Evolutionary conservation across 2,329 filamentous ascomycete species (phyloP).

Genomic region (Claviceps sp.): DNA sequence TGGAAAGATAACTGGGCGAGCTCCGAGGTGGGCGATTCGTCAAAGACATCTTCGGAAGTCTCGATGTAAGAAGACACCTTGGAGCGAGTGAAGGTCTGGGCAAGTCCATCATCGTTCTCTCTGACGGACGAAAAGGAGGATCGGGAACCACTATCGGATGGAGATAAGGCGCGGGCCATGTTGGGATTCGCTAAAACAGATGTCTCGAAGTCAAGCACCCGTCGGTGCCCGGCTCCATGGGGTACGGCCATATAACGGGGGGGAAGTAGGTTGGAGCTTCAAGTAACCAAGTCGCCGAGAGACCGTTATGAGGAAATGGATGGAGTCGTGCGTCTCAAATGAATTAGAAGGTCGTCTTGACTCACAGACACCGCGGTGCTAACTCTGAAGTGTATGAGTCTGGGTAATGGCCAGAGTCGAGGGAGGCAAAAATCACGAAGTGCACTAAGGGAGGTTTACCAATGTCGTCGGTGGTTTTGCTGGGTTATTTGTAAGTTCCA

Average conservation of each 20-base stretch:
- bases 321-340: not conserved
- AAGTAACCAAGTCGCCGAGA: not conserved
- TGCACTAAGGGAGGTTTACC: not conserved
- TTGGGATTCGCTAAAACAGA: constrained; percentile 22
- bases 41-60: constrained; percentile 37
- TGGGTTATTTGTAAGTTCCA: not conserved
- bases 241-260: constrained; percentile 15
- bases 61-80: constrained; percentile 47
- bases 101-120: constrained; percentile 43
- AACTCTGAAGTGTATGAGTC: not conserved
- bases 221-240: constrained; percentile 14
- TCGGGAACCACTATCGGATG: constrained; percentile 28
- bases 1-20: constrained; percentile 33
- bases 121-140: constrained; percentile 50
- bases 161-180: constrained; percentile 24
- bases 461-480: not conserved
- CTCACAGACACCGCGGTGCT: too few relatives aligned
- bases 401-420: not conserved
- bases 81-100: constrained; percentile 49
- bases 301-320: not conserved
- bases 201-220: constrained; percentile 20
- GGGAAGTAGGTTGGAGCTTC: not conserved
- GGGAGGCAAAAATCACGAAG: not conserved
- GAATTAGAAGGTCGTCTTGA: not conserved
- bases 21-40: constrained; percentile 30